Evolutionary conservation across 2,329 filamentous ascomycete species (phyloP), one percentile per base, ranked within the genome.

Genomic region (Aspergillus nomiae): DNA sequence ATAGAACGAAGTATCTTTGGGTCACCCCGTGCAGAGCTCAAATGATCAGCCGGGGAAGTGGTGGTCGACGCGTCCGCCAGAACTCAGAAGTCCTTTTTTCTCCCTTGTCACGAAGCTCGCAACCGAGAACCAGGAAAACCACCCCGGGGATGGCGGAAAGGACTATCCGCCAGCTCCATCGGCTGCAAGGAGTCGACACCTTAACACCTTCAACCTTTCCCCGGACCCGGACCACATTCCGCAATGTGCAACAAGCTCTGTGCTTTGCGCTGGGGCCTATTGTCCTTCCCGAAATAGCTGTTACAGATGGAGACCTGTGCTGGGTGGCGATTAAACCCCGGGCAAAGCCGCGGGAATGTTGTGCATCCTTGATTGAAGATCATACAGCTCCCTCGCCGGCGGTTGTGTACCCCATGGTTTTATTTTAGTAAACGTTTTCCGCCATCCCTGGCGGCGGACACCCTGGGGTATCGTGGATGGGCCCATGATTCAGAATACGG

Each of bases 281-380:
- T 38, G 11, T 55, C 32, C 14, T 55, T 38, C 51, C 51, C 32
- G 38, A n/a, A 51, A 51, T 51, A 32, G 28, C 19, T 51, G 46
- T 16, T 9, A 50, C 24, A 30, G 46, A 54, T 34, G 51, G 36
- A 54, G 28, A 54, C 14, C 32, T 32, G 32, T 36, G 14, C 24
- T 36, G 51, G 28, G 51, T 24, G 51, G 51, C 30, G 32, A 36
- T 36, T 54, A 9, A 54, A 21, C 30, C 51, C 51, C 51, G 32
- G 30, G 26, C 34, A 55, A 55, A 38, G 51, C 51, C 14, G 38
- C 19, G 21, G 57, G 36, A 53, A 36, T 30, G 28, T 54, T 59
- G 45, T 54, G 48, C 51, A 43, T 43, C 51, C 21, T 48, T 26
- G 58, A 51, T 36, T 59, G 58, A 45, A 24, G 58, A 59, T 59